Base-by-base conservation (phyloP, 2,329 filamentous ascomycete species). In the Fusarium pseudocircinatum region DNA sequence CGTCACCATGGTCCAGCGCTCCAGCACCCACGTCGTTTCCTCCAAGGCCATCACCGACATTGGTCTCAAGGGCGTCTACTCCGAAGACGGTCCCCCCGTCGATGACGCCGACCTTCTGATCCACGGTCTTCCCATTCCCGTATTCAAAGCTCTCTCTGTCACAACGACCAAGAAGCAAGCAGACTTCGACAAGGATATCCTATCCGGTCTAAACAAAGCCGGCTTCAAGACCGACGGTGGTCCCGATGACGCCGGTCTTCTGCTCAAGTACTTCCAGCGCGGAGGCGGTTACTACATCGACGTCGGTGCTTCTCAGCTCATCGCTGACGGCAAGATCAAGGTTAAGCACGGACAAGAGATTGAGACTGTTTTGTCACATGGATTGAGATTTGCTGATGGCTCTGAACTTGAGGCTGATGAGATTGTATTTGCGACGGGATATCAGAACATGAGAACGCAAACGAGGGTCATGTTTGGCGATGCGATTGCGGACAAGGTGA, bases 281-380 rank as follows among this genome's bases (percentile, higher is more conserved):
- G 90, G 90, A 4, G 91, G 92, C 1, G 91, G 91, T 0, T 93
- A 93, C 77, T 93, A 93, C 80, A 91, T 93, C 69, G 90, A 93
- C 68, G 90, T 92, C 3, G 92, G 92, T 0, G 88, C 87, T 1
- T 88, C 87, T 1, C 81, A 88, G 75, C 84, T 93, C 30, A 91
- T 93, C 65, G 84, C 84, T 5, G 88, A 91, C 18, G 90, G 91
- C 2, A 89, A 89, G 77, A 89, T 93, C 78, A 89, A 89, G 73
- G 82, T 93, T 32, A 89, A 89, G 78, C 87, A 89, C 44, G 89
- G 87, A 2, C 86, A 87, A 9, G 87, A 89, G 16, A 87, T 92
- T 20, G 77, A 81, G 4, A 81, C 84, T 28, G 85, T 92, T 6
- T 83, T 87, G 0, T 81, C 85, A 0, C 75, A 82, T 1, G 85